Evolutionary conservation across 2,329 filamentous ascomycete species (phyloP).

Genomic region (Pseudogymnoascus sp.): DNA sequence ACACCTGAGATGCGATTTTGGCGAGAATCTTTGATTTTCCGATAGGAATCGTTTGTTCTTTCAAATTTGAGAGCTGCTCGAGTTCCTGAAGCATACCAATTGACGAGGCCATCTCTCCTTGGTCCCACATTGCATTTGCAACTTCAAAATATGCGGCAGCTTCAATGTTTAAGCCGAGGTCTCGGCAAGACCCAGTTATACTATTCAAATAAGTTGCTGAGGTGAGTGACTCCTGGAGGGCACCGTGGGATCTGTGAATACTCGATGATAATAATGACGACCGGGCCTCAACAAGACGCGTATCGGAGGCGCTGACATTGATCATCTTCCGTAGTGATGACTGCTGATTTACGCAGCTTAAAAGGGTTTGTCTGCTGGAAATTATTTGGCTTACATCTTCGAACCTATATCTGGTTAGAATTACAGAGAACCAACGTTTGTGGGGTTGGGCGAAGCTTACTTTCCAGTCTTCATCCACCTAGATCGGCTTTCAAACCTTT

Average conservation of each 20-base stretch:
- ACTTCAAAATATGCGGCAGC: slow-evolving; percentile 74
- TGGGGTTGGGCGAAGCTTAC: slow-evolving; percentile 43
- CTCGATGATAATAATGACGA: slow-evolving; percentile 69
- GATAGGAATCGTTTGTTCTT: slow-evolving; percentile 64
- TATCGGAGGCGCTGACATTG: slow-evolving; percentile 55
- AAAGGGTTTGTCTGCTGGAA: slow-evolving; percentile 74
- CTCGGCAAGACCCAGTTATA: slow-evolving; percentile 62
- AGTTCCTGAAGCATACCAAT: slow-evolving; percentile 82
- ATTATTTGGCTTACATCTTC: slow-evolving; percentile 74
- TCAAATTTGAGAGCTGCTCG: slow-evolving; percentile 53
- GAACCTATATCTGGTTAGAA: slow-evolving; percentile 48
- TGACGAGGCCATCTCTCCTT: slow-evolving; percentile 82
- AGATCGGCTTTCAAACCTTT: slow-evolving; percentile 58
- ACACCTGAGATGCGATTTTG: slow-evolving; percentile 81
- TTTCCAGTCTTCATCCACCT: slow-evolving; percentile 78
- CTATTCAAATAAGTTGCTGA: slow-evolving; percentile 77
- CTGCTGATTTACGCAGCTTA: slow-evolving; percentile 72
- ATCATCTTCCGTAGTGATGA: slow-evolving; percentile 55
- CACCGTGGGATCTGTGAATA: slow-evolving; percentile 72
- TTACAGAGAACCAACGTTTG: slow-evolving; percentile 19
- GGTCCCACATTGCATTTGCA: slow-evolving; percentile 87
- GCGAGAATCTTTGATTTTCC: slow-evolving; percentile 75
- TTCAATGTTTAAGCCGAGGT: slow-evolving; percentile 69
- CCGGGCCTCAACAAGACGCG: slow-evolving; percentile 67
- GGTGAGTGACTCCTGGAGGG: slow-evolving; percentile 79